These are phyloP conservation scores for Sclerotinia subarctica DNA, from an alignment of 2,329 filamentous ascomycete genomes.

Conservation along the genomic window DNA sequence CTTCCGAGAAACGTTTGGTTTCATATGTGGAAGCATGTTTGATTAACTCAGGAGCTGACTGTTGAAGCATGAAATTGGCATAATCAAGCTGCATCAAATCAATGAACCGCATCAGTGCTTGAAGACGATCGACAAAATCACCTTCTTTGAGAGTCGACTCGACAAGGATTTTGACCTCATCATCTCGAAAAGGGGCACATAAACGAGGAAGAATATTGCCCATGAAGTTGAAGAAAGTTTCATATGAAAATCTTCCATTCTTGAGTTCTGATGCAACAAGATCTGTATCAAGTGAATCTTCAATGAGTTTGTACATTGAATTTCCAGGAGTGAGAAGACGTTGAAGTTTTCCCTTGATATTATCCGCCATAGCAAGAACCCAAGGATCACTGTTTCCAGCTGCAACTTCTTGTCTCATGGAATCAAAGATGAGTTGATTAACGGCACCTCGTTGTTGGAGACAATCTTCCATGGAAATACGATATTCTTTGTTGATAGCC, in stretches of 20 bases:
- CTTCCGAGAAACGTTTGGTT: constrained; percentile 67
- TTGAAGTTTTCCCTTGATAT: constrained; percentile 69
- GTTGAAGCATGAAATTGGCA: constrained; percentile 74
- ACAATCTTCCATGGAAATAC: constrained; percentile 59
- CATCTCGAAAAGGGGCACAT: constrained; percentile 77
- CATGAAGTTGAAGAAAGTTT: constrained; percentile 76
- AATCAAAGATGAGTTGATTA: constrained; percentile 54
- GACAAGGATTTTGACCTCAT: constrained; percentile 66
- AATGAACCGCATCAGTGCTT: constrained; percentile 71
- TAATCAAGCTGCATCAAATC: constrained; percentile 78
- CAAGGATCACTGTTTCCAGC: constrained; percentile 63
- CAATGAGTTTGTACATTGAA: constrained; percentile 70
- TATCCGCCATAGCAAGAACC: constrained; percentile 67
- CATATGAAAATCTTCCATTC: constrained; percentile 73
- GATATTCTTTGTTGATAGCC: constrained; percentile 74
- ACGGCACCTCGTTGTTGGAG: constrained; percentile 59
- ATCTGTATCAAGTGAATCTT: constrained; percentile 71
- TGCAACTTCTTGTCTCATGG: constrained; percentile 61
- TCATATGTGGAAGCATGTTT: constrained; percentile 72
- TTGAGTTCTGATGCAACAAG: constrained; percentile 66
- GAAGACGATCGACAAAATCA: constrained; percentile 70
- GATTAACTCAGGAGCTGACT: constrained; percentile 68
- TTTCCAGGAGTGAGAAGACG: constrained; percentile 68
- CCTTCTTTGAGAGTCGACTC: constrained; percentile 58
- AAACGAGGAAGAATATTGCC: constrained; percentile 71